A percentile compares a stretch with the other conserved stretches of the same genome.
Evolutionary conservation across 768 basidiomycete genomes (phyloP).

Genomic region (Coprinellus micaceus): DNA sequence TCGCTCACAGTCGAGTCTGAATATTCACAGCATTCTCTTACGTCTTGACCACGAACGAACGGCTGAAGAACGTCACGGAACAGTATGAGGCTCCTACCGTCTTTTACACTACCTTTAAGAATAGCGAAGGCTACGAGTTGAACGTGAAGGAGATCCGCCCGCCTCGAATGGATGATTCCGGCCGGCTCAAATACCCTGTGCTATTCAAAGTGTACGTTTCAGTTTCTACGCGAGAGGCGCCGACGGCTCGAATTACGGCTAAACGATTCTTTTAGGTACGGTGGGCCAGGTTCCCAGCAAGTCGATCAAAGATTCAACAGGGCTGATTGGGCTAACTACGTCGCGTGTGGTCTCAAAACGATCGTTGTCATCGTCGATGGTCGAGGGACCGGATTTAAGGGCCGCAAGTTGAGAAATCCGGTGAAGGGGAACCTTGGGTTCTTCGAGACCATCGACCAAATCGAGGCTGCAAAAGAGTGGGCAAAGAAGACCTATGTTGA

Average conservation of each 20-base stretch:
- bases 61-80: conserved; percentile 57
- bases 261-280: conserved; percentile 54
- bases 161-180: conserved; percentile 88
- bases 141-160: conserved; percentile 92
- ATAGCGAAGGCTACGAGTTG: conserved; percentile 79
- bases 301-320: conserved; percentile 64
- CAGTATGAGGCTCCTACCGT: conserved; percentile 73
- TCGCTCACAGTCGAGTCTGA: not conserved
- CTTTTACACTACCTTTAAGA: conserved; percentile 59
- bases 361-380: conserved; percentile 89
- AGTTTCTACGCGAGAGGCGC: not conserved
- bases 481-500: conserved; percentile 87
- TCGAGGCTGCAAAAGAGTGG: conserved; percentile 84
- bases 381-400: conserved; percentile 90
- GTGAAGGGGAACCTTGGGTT: conserved; percentile 88
- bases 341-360: conserved; percentile 78
- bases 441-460: conserved; percentile 87
- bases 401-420: conserved; percentile 76
- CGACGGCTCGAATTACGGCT: not conserved
- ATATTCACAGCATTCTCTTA: conserved; percentile 51
- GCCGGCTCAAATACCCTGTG: conserved; percentile 94
- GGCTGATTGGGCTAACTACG: conserved; percentile 80
- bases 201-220: conserved; percentile 75
- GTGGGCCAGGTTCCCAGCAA: conserved; percentile 83
- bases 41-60: conserved; percentile 67